Conservation (phyloP, 2,329 filamentous ascomycete species). For the Fusarium sp. region DNA sequence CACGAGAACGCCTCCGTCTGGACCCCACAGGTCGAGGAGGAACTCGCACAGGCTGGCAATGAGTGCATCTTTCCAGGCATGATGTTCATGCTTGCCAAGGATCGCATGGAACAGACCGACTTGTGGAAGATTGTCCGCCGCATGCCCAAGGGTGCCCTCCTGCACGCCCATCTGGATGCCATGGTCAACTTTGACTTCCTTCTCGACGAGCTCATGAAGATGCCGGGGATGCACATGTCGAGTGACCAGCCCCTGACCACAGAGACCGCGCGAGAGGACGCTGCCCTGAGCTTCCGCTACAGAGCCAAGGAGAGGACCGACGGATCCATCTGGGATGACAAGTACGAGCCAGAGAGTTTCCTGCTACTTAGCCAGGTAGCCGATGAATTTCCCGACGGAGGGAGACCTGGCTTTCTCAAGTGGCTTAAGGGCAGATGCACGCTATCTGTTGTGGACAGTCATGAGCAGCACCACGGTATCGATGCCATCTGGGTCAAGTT, state of each 20-base stretch:
- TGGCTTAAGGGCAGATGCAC: slow-evolving; percentile 84
- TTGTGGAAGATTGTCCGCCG: slow-evolving; percentile 87
- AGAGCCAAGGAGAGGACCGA: slow-evolving; percentile 62
- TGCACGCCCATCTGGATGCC: slow-evolving; percentile 92
- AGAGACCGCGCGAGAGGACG: slow-evolving; percentile 67
- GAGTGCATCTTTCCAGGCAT: slow-evolving; percentile 86
- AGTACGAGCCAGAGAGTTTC: slow-evolving; percentile 73
- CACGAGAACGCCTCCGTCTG: slow-evolving; percentile 84
- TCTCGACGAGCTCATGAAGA: slow-evolving; percentile 78
- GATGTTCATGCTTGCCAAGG: slow-evolving; percentile 91
- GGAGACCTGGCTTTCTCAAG: slow-evolving; percentile 78
- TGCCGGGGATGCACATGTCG: slow-evolving; percentile 82
- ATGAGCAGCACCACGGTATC: slow-evolving; percentile 86
- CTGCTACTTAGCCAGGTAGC: slow-evolving; percentile 76
- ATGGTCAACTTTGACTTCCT: slow-evolving; percentile 92
- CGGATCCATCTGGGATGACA: slow-evolving; percentile 75
- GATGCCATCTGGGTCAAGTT: slow-evolving; percentile 92
- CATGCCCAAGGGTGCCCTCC: slow-evolving; percentile 90
- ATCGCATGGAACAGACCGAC: slow-evolving; percentile 86
- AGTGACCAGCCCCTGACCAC: slow-evolving; percentile 70
- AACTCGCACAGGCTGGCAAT: slow-evolving; percentile 73
- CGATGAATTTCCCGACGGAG: slow-evolving; percentile 81
- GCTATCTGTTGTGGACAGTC: slow-evolving; percentile 79
- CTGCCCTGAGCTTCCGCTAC: slow-evolving; percentile 75
- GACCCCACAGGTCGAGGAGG: slow-evolving; percentile 81